Base-by-base conservation (phyloP, 345 rosid genomes). In the Mercurialis annua region DNA sequence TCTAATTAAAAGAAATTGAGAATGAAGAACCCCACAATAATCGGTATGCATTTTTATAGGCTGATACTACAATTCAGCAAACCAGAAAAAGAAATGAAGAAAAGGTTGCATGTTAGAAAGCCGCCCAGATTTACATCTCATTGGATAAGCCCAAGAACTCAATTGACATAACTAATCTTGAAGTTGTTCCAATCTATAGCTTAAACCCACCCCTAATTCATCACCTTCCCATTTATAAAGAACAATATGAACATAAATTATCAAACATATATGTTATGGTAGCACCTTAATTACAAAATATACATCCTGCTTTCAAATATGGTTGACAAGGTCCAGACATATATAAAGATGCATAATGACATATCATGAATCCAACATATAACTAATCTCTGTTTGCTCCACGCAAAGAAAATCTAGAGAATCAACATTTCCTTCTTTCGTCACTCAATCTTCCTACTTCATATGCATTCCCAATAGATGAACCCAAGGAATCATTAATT, bases 201-300 rank as follows among this genome's bases (percentile, higher is more conserved):
- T 44, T 61, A 63, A 63, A 56, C 12, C 24, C n/a, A 57, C 33
- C 47, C 5, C 20, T 6, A 21, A 71, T 34, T 63, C 42, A 44
- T 17, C 29, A n/a, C 54, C 44, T 49, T 12, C 20, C 38, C 62
- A 24, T 12, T 11, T 42, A 23, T 15, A 30, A 53, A 18, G 21
- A 55, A 10, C 33, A 53, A 43, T 29, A 24, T 20, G 16, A 59
- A 31, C 30, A 42, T 6, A 23, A 38, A 43, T 61, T 33, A 15
- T 3, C 33, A 6, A 61, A 48, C 3, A 55, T 31, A 57, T n/a
- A 8, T 57, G 43, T 8, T 31, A n/a, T 21, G 34, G 14, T 18
- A 18, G 23, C 20, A 30, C 42, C 21, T 8, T 15, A 5, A 2
- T 7, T 4, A 6, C 16, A 40, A 40, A 40, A 40, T 40, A 1